Evolutionary conservation across 1,284 basidiomycete species (phyloP).

Genomic region (Sporisorium reilianum): DNA sequence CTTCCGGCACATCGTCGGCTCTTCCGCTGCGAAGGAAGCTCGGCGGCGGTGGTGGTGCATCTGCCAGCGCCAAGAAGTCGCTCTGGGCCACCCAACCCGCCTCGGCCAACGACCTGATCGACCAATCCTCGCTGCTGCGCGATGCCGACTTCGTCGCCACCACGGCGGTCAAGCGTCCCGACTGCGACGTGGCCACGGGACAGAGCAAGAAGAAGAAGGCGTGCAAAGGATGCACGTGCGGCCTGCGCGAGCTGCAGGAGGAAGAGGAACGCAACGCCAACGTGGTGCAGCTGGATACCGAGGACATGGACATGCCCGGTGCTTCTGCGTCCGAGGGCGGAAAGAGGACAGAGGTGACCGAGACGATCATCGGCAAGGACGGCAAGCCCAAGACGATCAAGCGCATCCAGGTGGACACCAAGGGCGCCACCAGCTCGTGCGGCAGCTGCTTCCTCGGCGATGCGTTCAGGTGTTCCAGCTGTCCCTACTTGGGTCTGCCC

Average conservation of each 20-base stretch:
- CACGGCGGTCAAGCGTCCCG: conserved; percentile 59
- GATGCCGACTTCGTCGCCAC: conserved; percentile 54
- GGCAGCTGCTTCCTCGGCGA: conserved; percentile 98
- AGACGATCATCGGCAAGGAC: conserved; percentile 64
- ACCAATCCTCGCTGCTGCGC: conserved; percentile 56
- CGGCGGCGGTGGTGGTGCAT: conserved; percentile 11
- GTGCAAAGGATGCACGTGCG: conserved; percentile 69
- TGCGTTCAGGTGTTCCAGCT: conserved; percentile 94
- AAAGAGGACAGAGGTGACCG: conserved; percentile 55
- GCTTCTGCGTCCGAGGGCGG: conserved; percentile 16
- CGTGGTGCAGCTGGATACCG: conserved; percentile 61
- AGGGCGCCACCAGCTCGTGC: conserved; percentile 83
- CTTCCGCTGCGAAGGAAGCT: conserved; percentile 60
- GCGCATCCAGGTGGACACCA: conserved; percentile 67
- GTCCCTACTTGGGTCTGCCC: conserved; percentile 94
- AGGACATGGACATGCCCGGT: conserved; percentile 62
- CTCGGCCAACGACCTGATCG: conserved; percentile 50
- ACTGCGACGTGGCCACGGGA: conserved; percentile 63
- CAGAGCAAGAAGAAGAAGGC: conserved; percentile 63
- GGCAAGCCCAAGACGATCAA: conserved; percentile 65
- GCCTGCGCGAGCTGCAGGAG: conserved; percentile 66
- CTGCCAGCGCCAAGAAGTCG: conserved; percentile 51
- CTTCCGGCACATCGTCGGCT: conserved; percentile 31
- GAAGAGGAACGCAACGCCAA: conserved; percentile 55
- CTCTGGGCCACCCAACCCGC: conserved; percentile 64